Evolutionary conservation across 441 rosid species (phyloP), one percentile per base, ranked within the genome.

Genomic region (Sinapis alba): DNA sequence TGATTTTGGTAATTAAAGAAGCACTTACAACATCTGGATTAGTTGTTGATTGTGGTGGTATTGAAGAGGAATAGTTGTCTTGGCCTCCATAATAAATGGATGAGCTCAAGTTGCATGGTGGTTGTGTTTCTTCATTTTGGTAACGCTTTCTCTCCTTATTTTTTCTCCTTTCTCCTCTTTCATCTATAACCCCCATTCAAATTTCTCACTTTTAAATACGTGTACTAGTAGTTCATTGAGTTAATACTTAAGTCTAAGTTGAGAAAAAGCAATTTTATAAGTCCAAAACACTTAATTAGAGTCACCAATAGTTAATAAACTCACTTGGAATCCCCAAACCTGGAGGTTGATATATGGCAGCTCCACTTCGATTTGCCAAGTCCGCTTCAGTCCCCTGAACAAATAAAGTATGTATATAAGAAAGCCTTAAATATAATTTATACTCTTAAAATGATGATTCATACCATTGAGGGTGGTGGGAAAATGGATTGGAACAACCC

Each of bases 31-130:
- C 10, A 78, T 72, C 28, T 36, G 71, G 63, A 20, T 28, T 38
- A 16, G 73, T 78, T 19, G 77, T 41, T 63, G 69, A 10, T 24
- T 24, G 74, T 16, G 66, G 28, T 26, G 58, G 58, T 77, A 82
- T 76, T 59, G 77, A 76, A 20, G 91, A 83, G 54, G 94, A 84
- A 79, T 89, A 94, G 79, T 87, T 85, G 51, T 94, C 97, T 78
- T 89, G 98, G 65, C 98, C 98, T 45, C 98, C 98, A 77, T 94
- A 94, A 83, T 85, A 84, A 51, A 94, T 92, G 6, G 98, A 94
- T 56, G 98, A 94, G 76, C 96, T 92, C 38, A 88, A 71, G 69
- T 92, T 84, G 81, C 86, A 84, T 68, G 98, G 98, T 64, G 97
- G 96, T 60, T 92, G 93, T 53, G 80, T 75, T 45, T 78, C 77